Evolutionary conservation across 768 basidiomycete genomes (phyloP).

Genomic region (Fomitopsis pulvina): DNA sequence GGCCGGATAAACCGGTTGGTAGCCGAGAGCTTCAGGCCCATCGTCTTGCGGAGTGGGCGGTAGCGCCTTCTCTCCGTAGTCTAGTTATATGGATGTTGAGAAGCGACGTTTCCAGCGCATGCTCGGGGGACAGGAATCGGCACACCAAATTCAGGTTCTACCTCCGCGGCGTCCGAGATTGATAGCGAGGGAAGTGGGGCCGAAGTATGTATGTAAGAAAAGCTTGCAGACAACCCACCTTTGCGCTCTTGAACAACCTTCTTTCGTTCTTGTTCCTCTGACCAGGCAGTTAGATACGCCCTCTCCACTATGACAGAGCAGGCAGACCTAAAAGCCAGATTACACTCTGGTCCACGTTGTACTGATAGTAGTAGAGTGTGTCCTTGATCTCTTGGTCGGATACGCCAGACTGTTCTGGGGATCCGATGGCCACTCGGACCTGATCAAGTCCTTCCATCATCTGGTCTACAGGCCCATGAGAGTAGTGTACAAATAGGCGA

Average conservation of each 20-base stretch:
- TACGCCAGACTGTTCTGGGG: slow-evolving; percentile 56
- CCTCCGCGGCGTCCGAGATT: slow-evolving; percentile 1
- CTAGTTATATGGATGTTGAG: not conserved
- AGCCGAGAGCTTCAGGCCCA: not conserved
- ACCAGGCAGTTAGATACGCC: not conserved
- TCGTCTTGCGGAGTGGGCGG: slow-evolving; percentile 14
- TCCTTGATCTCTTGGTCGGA: slow-evolving; percentile 73
- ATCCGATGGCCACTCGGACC: slow-evolving; percentile 63
- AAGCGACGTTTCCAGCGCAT: not conserved
- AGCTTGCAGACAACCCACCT: slow-evolving; percentile 57
- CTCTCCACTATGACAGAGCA: not conserved
- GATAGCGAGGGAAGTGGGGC: not conserved
- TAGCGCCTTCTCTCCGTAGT: slow-evolving; percentile 17
- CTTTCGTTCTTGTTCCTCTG: slow-evolving; percentile 67
- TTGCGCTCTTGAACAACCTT: slow-evolving; percentile 64
- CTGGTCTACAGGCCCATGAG: slow-evolving; percentile 35
- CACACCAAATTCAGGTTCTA: slow-evolving; percentile 9
- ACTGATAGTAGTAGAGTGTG: slow-evolving; percentile 82
- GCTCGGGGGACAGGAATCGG: slow-evolving; percentile 4
- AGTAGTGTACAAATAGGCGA: not conserved
- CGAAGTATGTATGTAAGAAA: not conserved
- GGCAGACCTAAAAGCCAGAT: slow-evolving; percentile 67
- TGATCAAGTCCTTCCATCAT: slow-evolving; percentile 67
- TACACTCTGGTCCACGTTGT: slow-evolving; percentile 74
- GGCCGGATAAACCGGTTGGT: not conserved